Evolutionary conservation across 306 rosid genomes (phyloP).

Genomic region (Acmispon strigosus): DNA sequence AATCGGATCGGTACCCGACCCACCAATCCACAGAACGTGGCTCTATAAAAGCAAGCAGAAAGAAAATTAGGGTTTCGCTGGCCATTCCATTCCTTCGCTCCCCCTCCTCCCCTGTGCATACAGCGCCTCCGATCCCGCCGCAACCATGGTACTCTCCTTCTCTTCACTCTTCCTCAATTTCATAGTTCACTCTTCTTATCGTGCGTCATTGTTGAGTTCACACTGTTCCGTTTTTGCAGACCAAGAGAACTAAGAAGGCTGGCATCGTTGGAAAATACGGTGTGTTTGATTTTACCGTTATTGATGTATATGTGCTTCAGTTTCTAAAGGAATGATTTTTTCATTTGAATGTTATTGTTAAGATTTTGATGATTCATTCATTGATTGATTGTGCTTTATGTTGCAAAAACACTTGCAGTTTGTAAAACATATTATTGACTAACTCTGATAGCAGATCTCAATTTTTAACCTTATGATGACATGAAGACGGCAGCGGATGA

Average conservation of each 20-base stretch:
- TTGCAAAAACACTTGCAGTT: not conserved
- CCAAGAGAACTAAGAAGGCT: constrained; percentile 96
- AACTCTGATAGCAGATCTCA: not conserved
- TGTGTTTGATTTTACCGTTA: constrained; percentile 7
- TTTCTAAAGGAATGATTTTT: not conserved
- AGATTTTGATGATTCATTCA: not conserved
- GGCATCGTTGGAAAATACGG: constrained; percentile 90
- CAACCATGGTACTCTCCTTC: constrained; percentile 22
- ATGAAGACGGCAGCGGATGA: too few relatives aligned
- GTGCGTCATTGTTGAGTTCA: not conserved
- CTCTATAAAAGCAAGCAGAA: not conserved
- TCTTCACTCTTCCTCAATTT: not conserved
- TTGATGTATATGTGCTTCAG: too few relatives aligned
- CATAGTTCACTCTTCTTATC: not conserved
- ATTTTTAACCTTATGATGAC: not conserved
- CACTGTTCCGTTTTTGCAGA: constrained; percentile 31
- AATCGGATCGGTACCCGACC: constrained; percentile 1
- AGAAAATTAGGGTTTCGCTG: constrained; percentile 19
- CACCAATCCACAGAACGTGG: not conserved
- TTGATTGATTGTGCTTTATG: not conserved
- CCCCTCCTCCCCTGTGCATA: not conserved
- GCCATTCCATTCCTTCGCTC: not conserved
- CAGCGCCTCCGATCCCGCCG: constrained; percentile 10
- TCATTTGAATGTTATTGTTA: not conserved
- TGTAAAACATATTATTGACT: not conserved